Evolutionary conservation across 2,329 filamentous ascomycete genomes (phyloP).

Genomic region (Cercospora janseana): DNA sequence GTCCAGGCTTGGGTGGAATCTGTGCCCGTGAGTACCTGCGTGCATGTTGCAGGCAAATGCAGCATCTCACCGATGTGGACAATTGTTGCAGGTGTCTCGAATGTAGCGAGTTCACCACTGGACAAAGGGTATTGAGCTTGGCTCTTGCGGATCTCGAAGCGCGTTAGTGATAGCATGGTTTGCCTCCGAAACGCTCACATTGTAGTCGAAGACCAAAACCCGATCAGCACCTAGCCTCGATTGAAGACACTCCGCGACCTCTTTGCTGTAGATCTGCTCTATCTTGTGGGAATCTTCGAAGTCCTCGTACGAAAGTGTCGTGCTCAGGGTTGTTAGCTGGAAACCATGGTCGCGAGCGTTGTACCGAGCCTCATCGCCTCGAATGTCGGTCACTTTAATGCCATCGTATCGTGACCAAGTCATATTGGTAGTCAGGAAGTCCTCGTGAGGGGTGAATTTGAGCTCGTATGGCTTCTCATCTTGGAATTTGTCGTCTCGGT

Average conservation of each 20-base stretch:
- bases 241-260: background rate
- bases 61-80: background rate
- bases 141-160: background rate
- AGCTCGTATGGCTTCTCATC: background rate
- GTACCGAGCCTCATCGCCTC: background rate
- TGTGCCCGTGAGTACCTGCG: background rate
- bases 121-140: background rate
- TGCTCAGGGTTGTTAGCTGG: background rate
- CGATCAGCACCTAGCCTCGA: background rate
- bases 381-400: background rate
- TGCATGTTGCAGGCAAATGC: background rate
- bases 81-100: background rate
- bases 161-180: background rate
- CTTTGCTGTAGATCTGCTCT: background rate
- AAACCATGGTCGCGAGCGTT: background rate
- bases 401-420: conserved; percentile 1
- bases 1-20: background rate
- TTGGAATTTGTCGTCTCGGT: background rate
- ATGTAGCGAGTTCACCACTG: background rate
- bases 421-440: background rate
- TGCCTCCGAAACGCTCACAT: background rate
- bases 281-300: background rate
- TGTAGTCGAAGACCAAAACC: background rate
- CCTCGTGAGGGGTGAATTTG: background rate
- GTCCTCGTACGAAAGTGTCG: background rate